Evolutionary conservation across 371 early-diverging fungal species (phyloP), one percentile per base, ranked within the genome.

Genomic region (Globomyces sp.): DNA sequence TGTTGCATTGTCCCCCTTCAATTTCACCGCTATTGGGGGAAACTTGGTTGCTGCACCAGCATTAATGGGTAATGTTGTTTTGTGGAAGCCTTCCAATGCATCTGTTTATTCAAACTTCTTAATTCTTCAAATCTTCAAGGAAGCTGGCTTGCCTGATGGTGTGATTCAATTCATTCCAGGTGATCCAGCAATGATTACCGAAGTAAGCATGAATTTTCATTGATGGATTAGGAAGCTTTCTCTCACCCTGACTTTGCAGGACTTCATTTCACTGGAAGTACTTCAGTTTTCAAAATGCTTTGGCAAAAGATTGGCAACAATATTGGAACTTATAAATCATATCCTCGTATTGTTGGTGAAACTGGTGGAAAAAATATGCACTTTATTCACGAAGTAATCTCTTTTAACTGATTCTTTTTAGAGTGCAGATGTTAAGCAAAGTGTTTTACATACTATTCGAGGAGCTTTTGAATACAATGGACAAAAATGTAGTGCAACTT

Each of bases 351-450:
- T 58, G 98, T 97, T 41, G 99, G 98, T 71, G 99, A 96, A 78
- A 96, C 97, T 47, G 98, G 98, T 73, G 98, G 98, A 66, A 98
- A 98, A 87, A 98, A 98, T 87, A 95, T 92, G 87, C 99, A 98
- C 72, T 80, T 98, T 68, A 70, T 97, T 53, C 97, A 97, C 78
- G 78, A 83, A 72, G 24, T 24, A 24, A 24, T 24, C 24, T 24
- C 24, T 24, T 24, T 24, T 24, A 24, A 24, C 24, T 24, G 24
- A 24, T 24, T 24, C 24, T 24, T 24, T 24, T 24, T 24, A 24
- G 24, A 71, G 80, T 55, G 93, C 90, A 42, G 89, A 82, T 66
- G 70, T 75, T 36, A 49, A 63, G 9, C 63, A 71, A 45, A 85
- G 80, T 5, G 85, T 71, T 24, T n/a, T 73, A 45, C 91, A 94